Conservation (phyloP, 2,329 filamentous ascomycete species). For the Macrophomina pseudophaseolina region DNA sequence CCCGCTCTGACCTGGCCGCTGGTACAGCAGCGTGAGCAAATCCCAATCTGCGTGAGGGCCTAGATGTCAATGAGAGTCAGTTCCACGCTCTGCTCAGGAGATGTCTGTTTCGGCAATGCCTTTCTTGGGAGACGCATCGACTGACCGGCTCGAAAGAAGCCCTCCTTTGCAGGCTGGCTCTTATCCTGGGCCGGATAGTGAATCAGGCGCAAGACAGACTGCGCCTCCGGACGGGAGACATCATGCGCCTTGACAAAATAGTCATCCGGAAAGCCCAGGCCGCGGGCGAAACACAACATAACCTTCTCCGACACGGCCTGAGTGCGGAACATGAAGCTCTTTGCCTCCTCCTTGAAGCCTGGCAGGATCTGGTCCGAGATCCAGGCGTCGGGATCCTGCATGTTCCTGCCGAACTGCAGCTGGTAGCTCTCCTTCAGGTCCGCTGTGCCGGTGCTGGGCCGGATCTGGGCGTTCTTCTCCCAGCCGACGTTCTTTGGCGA, state of each 20-base stretch:
- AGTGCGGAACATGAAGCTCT: conserved; percentile 61
- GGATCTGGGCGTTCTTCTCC: conserved; percentile 64
- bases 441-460: conserved; percentile 63
- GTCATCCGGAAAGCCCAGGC: conserved; percentile 60
- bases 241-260: conserved; percentile 64
- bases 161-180: conserved; percentile 33
- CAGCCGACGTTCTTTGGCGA: conserved; percentile 63
- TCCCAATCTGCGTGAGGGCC: conserved; percentile 51
- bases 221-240: conserved; percentile 54
- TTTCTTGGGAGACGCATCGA: neutral
- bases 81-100: no score
- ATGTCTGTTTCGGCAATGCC: no score
- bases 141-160: conserved; percentile 62
- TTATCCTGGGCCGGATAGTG: conserved; percentile 56
- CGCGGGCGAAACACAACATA: conserved; percentile 64
- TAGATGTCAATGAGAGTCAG: neutral
- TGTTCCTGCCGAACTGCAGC: conserved; percentile 64
- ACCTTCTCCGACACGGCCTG: conserved; percentile 61
- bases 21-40: conserved; percentile 67
- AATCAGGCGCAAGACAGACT: conserved; percentile 61
- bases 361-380: conserved; percentile 54
- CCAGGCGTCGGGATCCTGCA: conserved; percentile 56
- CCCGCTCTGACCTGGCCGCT: conserved; percentile 64
- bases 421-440: conserved; percentile 69
- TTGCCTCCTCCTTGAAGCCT: conserved; percentile 53